Evolutionary conservation across 2,329 filamentous ascomycete genomes (phyloP).

Genomic region (Pseudogymnoascus sp.): DNA sequence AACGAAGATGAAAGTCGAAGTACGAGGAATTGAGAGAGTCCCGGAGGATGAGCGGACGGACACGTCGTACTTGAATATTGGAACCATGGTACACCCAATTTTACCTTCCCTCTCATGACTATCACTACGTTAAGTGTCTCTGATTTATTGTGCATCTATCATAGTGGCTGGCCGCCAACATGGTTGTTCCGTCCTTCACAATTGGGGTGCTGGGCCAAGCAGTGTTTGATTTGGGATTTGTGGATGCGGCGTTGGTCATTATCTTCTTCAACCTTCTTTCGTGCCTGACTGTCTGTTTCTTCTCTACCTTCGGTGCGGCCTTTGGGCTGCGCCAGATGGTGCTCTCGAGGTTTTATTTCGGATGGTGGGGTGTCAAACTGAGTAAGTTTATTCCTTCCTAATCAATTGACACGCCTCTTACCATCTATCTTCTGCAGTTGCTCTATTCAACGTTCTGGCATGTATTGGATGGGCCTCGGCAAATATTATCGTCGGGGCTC

Average conservation of each 20-base stretch:
- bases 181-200: conserved; percentile 69
- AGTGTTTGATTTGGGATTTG: conserved; percentile 62
- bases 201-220: conserved; percentile 63
- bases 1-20: conserved; percentile 59
- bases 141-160: conserved; percentile 7
- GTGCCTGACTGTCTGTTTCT: conserved; percentile 65
- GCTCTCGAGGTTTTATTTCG: conserved; percentile 69
- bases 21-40: conserved; percentile 68
- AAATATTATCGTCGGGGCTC: conserved; percentile 72
- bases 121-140: conserved; percentile 8
- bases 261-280: conserved; percentile 70
- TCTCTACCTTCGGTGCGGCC: conserved; percentile 65
- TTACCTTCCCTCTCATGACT: not conserved
- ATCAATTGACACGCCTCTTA: conserved; percentile 4
- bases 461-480: conserved; percentile 70
- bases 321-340: conserved; percentile 77
- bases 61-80: conserved; percentile 55
- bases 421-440: conserved; percentile 38
- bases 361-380: conserved; percentile 61
- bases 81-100: conserved; percentile 54
- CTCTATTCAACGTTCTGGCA: conserved; percentile 61
- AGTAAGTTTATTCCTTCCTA: conserved; percentile 35
- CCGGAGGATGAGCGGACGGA: conserved; percentile 61
- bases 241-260: conserved; percentile 63
- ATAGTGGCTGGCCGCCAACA: conserved; percentile 69